Evolutionary conservation across 2,329 filamentous ascomycete genomes (phyloP), one percentile per base, ranked within the genome.

Genomic region (Chaetomium sp.): DNA sequence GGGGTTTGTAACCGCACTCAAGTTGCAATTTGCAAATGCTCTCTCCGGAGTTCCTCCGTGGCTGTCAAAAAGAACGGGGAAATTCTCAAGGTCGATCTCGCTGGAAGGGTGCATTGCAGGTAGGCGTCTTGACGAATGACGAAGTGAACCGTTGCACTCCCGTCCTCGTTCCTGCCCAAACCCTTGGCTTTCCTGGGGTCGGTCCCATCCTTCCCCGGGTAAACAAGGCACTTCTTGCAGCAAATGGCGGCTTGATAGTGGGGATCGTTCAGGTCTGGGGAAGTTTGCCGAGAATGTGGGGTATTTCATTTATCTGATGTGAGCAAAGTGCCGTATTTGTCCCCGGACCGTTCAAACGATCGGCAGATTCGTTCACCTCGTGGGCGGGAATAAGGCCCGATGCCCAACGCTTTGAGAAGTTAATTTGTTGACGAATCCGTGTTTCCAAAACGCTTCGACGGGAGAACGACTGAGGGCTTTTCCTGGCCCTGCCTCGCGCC

Each of bases 261-360:
- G 12, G 47, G 43, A 51, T 54, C 35, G 38, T 44, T 33, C 33
- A 11, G 36, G 42, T 19, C 49, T 32, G 37, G 41, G 44, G 35
- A 42, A 41, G 52, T 44, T 19, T 52, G 55, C 48, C 48, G 52
- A 36, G 37, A 5, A 32, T 49, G 52, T 54, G 55, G 55, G 52
- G 52, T 41, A 49, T 53, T 58, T 58, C 56, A 58, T 58, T 50
- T 55, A 53, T 53, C 44, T 52, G 48, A 52, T 36, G 52, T 33
- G 10, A 1, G 12, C 41, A n/a, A 40, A 5, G 35, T 48, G 44
- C 46, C 47, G 37, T 44, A 54, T 58, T 54, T 19, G 44, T 19
- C 44, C 38, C 41, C 49, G 37, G 38, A 11, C 8, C 36, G 4
- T n/a, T 41, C 40, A 50, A 49, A 50, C 49, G 52, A 58, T 58